Conservation (phyloP, 495 filamentous ascomycete species). For the Aspergillus homomorphus region DNA sequence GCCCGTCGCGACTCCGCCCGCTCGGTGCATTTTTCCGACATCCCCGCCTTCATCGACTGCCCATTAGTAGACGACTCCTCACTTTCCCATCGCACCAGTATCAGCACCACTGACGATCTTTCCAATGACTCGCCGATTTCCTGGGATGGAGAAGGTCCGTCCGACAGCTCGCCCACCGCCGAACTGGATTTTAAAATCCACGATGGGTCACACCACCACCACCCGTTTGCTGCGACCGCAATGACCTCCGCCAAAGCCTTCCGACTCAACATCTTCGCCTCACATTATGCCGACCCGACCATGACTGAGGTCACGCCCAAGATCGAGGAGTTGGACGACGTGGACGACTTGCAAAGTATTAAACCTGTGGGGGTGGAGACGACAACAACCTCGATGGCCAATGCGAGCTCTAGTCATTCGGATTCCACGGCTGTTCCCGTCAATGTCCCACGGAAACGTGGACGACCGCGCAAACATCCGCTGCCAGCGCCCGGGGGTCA, state of each 20-base stretch:
- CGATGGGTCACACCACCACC: slow-evolving; percentile 11
- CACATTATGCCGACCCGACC: slow-evolving; percentile 19
- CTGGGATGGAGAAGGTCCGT: slow-evolving; percentile 31
- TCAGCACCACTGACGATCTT: slow-evolving; percentile 37
- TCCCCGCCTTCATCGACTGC: slow-evolving; percentile 23
- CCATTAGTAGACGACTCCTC: slow-evolving; percentile 26
- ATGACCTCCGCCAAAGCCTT: slow-evolving; percentile 21
- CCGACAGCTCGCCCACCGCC: slow-evolving; percentile 23
- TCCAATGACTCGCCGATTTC: slow-evolving; percentile 36
- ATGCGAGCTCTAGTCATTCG: slow-evolving; percentile 20
- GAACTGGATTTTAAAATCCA: slow-evolving; percentile 26
- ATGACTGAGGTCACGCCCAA: slow-evolving; percentile 35
- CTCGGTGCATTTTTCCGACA: slow-evolving; percentile 23
- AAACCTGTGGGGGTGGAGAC: slow-evolving; percentile 34
- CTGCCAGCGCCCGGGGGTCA: slow-evolving; percentile 50
- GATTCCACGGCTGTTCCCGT: slow-evolving; percentile 35
- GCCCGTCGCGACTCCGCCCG: slow-evolving; percentile 19
- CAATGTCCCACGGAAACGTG: slow-evolving; percentile 56
- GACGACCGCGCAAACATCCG: slow-evolving; percentile 83
- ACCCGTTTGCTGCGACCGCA: slow-evolving; percentile 14
- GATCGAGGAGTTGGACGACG: slow-evolving; percentile 45
- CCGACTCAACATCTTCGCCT: slow-evolving; percentile 18
- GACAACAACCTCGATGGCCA: slow-evolving; percentile 4
- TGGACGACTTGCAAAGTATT: slow-evolving; percentile 35
- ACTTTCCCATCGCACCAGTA: slow-evolving; percentile 35